These are phyloP conservation scores for Mrakia hoshinonis DNA, from an alignment of 768 basidiomycete genomes.

Conservation along the genomic window DNA sequence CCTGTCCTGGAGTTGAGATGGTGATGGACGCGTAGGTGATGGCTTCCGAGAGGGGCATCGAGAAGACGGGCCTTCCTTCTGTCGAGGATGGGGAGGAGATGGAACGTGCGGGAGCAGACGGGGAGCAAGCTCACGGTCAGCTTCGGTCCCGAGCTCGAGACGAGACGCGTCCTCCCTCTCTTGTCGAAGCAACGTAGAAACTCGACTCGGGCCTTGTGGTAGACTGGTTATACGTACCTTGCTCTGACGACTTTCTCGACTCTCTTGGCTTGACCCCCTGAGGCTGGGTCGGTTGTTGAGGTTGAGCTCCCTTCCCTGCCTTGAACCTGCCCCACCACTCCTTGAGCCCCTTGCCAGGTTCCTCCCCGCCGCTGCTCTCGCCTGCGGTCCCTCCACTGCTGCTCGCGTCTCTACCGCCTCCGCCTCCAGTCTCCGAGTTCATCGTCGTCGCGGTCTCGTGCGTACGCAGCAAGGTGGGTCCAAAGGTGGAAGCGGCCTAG, in stretches of 20 bases:
- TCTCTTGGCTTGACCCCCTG: not conserved
- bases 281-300: not conserved
- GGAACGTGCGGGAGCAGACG: not conserved
- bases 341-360: constrained; percentile 20
- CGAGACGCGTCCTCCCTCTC: not conserved
- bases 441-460: not conserved
- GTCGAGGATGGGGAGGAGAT: not conserved
- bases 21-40: constrained; percentile 30
- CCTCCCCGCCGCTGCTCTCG: constrained; percentile 24
- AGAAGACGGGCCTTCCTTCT: constrained; percentile 21
- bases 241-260: not conserved
- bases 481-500: no score
- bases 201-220: not conserved
- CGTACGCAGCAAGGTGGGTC: no score
- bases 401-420: not conserved
- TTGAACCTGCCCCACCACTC: constrained; percentile 29
- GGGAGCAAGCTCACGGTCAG: not conserved
- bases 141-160: not conserved
- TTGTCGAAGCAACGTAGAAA: not conserved
- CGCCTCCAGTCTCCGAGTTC: not conserved
- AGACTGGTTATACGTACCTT: not conserved
- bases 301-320: constrained; percentile 9
- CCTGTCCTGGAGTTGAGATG: constrained; percentile 33
- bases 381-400: constrained; percentile 9
- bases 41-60: constrained; percentile 25